These are phyloP conservation scores for Westerdykella sp. DNA, from an alignment of 2,329 filamentous ascomycete genomes.

Conservation along the genomic window DNA sequence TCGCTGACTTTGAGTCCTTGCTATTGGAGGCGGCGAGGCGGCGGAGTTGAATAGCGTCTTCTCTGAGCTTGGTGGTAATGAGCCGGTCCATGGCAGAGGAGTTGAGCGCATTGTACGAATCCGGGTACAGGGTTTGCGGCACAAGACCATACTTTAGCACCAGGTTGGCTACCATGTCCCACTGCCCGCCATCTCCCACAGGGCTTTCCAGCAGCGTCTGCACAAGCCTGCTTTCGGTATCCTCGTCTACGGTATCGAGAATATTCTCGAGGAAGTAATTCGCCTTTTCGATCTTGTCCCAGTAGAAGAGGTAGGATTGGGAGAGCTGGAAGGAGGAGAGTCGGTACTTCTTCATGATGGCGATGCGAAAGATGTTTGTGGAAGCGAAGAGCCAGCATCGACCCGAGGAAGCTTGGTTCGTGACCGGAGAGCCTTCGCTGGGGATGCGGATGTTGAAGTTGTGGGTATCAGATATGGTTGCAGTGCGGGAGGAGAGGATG, in stretches of 20 bases:
- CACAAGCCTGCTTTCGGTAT: constrained; percentile 66
- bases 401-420: constrained; percentile 74
- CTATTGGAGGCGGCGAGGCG: constrained; percentile 41
- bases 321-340: constrained; percentile 77
- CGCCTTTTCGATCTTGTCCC: constrained; percentile 87
- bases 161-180: constrained; percentile 86
- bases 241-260: constrained; percentile 64
- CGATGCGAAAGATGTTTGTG: constrained; percentile 87
- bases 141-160: constrained; percentile 86
- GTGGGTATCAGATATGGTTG: constrained; percentile 64
- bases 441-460: constrained; percentile 80
- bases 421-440: constrained; percentile 74
- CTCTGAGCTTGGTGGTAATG: constrained; percentile 79
- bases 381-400: constrained; percentile 89
- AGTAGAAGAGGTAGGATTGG: constrained; percentile 84
- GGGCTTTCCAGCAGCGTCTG: constrained; percentile 62
- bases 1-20: constrained; percentile 32
- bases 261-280: constrained; percentile 86
- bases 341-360: constrained; percentile 76
- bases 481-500: constrained; percentile 58
- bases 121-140: constrained; percentile 73
- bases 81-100: constrained; percentile 64
- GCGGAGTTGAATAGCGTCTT: constrained; percentile 71
- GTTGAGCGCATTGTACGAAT: constrained; percentile 70
- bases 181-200: constrained; percentile 77